Base-by-base conservation (phyloP, 1,284 basidiomycete genomes). In the Hemileia vastatrix region DNA sequence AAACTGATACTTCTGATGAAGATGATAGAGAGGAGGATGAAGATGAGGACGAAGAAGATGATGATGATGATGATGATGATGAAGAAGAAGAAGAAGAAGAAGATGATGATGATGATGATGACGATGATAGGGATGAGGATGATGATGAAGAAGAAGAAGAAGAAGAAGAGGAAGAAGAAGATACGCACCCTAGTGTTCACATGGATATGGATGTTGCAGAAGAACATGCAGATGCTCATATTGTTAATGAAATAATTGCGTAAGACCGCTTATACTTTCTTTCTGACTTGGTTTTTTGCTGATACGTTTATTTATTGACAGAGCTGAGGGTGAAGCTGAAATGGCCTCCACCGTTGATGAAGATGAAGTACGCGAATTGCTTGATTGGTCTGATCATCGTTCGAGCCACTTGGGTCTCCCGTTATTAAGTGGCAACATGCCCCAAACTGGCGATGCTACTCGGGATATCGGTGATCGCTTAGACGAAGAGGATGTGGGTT, bases 91-190 rank as follows among this genome's bases (percentile, higher is more conserved):
- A 77, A 6, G 77, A 77, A 32, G 72, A 72, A 6, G 70, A 70
- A 18, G 72, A 71, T 33, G 68, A 68, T 23, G 82, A 82, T 21
- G 81, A 78, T 21, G 80, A 77, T 18, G 75, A 75, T 40, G 77
- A 74, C 49, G 47, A 65, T 54, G 65, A 70, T 59, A 9, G n/a
- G n/a, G 70, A 68, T 18, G 76, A 74, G 40, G 70, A 71, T 11
- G 67, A 75, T 13, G 71, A 72, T 59, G 72, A 76, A 32, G 76
- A 76, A 47, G 79, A 77, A 52, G 76, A 77, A 21, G 72, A 74
- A 6, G 77, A 81, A 57, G 83, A 83, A 6, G 82, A 83, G 47
- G 83, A 72, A 51, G 58, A 58, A 18, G 50, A 24, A 31, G 66
- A 82, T 50, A 70, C 74, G 58, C 74, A 74, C 6, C 71, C 74